Conservation (phyloP, 2,329 filamentous ascomycete genomes). For the Fusarium fujikuroi region DNA sequence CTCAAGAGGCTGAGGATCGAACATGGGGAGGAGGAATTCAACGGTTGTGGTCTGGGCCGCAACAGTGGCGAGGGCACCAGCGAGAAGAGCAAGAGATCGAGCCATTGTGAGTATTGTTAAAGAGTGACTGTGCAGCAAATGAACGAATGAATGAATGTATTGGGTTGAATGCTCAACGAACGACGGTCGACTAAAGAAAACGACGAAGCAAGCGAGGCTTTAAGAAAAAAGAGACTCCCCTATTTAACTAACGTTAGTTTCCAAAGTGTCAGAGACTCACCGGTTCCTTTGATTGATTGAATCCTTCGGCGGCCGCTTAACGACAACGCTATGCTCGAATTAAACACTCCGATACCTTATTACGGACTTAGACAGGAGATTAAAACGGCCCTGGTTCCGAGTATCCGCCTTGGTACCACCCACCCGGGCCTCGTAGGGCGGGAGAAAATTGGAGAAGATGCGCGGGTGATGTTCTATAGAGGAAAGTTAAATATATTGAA, state of each 20-base stretch:
- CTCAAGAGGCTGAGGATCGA: slow-evolving; percentile 36
- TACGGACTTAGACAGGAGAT: slow-evolving; percentile 22
- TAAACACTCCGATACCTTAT: slow-evolving; percentile 9
- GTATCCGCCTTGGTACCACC: slow-evolving; percentile 10
- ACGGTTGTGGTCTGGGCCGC: slow-evolving; percentile 45
- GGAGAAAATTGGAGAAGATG: slow-evolving; percentile 1
- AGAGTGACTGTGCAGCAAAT: slow-evolving; percentile 22
- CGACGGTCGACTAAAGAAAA: neutral
- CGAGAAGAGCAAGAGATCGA: slow-evolving; percentile 43
- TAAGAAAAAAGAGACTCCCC: slow-evolving; percentile 3
- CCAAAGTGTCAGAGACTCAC: neutral
- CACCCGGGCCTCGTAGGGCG: slow-evolving; percentile 4
- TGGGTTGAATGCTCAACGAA: slow-evolving; percentile 14
- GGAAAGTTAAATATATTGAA: neutral
- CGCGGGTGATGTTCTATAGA: neutral
- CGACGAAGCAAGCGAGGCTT: neutral
- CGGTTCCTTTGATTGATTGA: slow-evolving; percentile 9
- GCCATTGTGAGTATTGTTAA: slow-evolving; percentile 34
- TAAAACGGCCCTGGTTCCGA: slow-evolving; percentile 10
- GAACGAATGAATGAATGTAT: slow-evolving; percentile 26
- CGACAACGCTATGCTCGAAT: slow-evolving; percentile 19
- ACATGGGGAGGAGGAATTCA: slow-evolving; percentile 43
- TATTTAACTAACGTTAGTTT: neutral
- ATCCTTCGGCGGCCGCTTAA: slow-evolving; percentile 27
- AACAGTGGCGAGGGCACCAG: slow-evolving; percentile 30